These are phyloP conservation scores for Hippophae rhamnoides DNA, from an alignment of 306 rosid genomes.

Conservation along the genomic window DNA sequence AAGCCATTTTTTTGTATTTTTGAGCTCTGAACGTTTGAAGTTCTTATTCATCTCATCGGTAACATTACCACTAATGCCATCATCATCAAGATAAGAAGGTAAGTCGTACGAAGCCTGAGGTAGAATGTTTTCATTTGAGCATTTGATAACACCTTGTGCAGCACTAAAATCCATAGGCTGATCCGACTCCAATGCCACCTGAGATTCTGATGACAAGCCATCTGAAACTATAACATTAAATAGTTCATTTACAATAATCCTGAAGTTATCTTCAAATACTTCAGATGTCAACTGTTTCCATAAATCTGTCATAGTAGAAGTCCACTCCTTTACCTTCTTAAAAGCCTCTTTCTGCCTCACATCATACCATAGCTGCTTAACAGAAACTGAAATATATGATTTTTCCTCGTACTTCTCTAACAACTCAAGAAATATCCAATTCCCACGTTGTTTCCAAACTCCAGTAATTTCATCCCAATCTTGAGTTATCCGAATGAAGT, in stretches of 20 bases:
- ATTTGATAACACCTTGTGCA: too few species aligned
- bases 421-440: conserved; percentile 69
- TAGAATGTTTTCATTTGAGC: neutral
- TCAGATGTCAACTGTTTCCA: conserved; percentile 50
- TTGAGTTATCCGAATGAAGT: conserved; percentile 43
- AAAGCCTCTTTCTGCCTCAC: conserved; percentile 33
- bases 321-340: conserved; percentile 51
- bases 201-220: conserved; percentile 18
- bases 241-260: conserved; percentile 29
- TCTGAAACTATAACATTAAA: conserved; percentile 19
- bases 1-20: conserved; percentile 16
- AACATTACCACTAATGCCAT: conserved; percentile 13
- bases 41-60: conserved; percentile 2
- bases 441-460: conserved; percentile 53
- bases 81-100: conserved; percentile 15
- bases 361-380: conserved; percentile 84
- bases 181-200: conserved; percentile 16
- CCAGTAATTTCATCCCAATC: conserved; percentile 62
- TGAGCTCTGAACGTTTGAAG: conserved; percentile 2
- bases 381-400: conserved; percentile 39
- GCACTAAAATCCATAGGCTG: conserved; percentile 5
- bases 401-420: conserved; percentile 41
- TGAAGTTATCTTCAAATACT: conserved; percentile 38
- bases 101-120: conserved; percentile 12
- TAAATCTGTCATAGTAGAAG: conserved; percentile 32